Evolutionary conservation across 257 asterid genomes (phyloP), one percentile per base, ranked within the genome.

Genomic region (Thymus quinquecostatus): DNA sequence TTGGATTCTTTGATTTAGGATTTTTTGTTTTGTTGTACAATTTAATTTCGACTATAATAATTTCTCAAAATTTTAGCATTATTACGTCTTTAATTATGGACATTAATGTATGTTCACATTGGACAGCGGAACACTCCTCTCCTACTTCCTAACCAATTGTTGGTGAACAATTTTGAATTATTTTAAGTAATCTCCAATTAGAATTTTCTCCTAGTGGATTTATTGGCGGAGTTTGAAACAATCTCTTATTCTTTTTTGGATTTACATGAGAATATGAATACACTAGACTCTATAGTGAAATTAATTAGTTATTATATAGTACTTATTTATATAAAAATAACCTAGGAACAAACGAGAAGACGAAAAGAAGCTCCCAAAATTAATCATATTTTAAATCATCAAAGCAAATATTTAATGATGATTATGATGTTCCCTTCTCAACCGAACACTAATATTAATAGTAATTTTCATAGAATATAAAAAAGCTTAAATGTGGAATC

Each of bases 221-320:
- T 76, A 76, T 70, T 66, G 66, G 54, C 38, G 33, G 61, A 56
- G 28, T 66, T 53, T 60, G 63, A n/a, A 44, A 43, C 30, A 32
- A 48, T 43, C 70, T 60, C 29, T 60, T 66, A 78, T 78, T 60
- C 82, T 45, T 36, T 76, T 72, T 69, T 73, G 79, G 76, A 62
- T 30, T 68, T 68, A 69, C 64, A 56, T 72, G 72, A 48, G 48
- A 21, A 3, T 55, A 53, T 43, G 30, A 27, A 12, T 41, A 41
- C 27, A 10, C n/a, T 3, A 13, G 21, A 21, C 21, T 21, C 21
- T 21, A 49, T 1, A 49, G 54, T 49, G 27, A 12, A 13, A 49
- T 14, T 13, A 49, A 4, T 4, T 38, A 38, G 0, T 38, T 21
- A 38, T 38, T 38, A 21, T 21, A 21, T 2, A 1, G 10, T 60